phyloP scores from a whole-genome alignment of 148 eudicot genomes.

The Rhododendron simsii region DNA sequence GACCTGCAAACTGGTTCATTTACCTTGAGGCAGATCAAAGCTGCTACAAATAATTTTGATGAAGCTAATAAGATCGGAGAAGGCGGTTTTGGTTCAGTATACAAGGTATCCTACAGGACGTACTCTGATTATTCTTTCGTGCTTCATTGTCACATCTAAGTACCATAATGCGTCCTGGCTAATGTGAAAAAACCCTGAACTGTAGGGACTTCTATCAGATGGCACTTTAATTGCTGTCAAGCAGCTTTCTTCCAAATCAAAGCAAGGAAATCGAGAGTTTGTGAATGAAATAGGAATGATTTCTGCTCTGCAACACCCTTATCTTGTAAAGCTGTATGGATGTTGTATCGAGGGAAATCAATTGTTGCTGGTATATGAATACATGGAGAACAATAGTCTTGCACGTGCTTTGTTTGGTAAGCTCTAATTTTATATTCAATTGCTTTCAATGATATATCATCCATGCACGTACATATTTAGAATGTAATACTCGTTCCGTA shows the following conservation, averaged over 20 bases:
- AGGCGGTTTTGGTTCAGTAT: slow-evolving; percentile 22
- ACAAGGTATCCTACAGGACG: slow-evolving; percentile 21
- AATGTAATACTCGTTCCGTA: too few species aligned
- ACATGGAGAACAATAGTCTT: slow-evolving; percentile 43
- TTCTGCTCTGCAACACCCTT: slow-evolving; percentile 32
- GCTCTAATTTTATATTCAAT: too few species aligned
- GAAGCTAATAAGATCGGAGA: background rate
- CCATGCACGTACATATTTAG: too few species aligned
- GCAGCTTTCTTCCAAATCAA: slow-evolving; percentile 13
- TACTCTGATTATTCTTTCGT: too few species aligned
- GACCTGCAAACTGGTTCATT: slow-evolving; percentile 17
- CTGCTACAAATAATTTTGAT: background rate
- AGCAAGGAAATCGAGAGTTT: background rate
- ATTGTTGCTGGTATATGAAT: slow-evolving; percentile 35
- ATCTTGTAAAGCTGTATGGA: slow-evolving; percentile 36
- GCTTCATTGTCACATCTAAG: too few species aligned
- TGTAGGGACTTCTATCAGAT: slow-evolving; percentile 34
- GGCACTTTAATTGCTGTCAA: slow-evolving; percentile 48
- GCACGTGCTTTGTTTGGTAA: background rate
- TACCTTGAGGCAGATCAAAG: slow-evolving; percentile 7
- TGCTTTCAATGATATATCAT: background rate
- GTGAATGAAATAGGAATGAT: slow-evolving; percentile 27
- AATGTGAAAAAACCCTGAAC: too few species aligned
- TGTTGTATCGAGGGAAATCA: slow-evolving; percentile 40
- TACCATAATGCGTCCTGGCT: too few species aligned